These are phyloP conservation scores for Tetracentron sinense DNA, from an alignment of 164 flowering plant genomes.

Conservation along the genomic window DNA sequence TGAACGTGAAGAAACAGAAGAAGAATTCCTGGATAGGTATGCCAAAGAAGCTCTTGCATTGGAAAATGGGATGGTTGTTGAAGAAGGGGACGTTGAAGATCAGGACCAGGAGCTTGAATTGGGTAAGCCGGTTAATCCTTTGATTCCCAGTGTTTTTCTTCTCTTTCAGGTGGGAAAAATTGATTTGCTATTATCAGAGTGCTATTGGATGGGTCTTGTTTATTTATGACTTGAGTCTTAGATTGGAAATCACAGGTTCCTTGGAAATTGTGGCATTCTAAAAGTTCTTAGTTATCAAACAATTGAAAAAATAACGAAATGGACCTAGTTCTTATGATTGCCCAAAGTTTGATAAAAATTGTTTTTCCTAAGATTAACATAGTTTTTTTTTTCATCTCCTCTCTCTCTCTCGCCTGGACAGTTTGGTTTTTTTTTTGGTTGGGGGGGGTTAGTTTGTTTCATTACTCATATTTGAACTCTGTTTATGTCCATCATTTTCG, in stretches of 20 bases:
- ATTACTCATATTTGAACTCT: too few species aligned
- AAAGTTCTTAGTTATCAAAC: neutral
- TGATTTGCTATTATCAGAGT: too few species aligned
- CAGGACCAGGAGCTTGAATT: constrained; percentile 53
- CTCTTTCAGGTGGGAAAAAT: too few species aligned
- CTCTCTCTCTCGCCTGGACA: too few species aligned
- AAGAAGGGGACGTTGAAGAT: constrained; percentile 64
- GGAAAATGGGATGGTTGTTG: constrained; percentile 41
- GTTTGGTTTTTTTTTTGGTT: too few species aligned
- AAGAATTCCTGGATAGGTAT: constrained; percentile 72
- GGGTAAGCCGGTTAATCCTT: constrained; percentile 34
- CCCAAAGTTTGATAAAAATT: neutral
- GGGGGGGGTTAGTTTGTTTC: too few species aligned
- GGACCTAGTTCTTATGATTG: neutral
- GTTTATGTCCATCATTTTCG: too few species aligned
- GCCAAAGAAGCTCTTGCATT: constrained; percentile 56
- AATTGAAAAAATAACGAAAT: neutral
- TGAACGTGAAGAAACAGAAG: constrained; percentile 72
- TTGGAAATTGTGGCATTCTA: too few species aligned
- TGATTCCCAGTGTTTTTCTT: neutral
- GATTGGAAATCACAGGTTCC: neutral
- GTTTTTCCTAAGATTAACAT: too few species aligned
- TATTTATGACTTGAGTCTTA: neutral
- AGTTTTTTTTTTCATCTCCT: too few species aligned
- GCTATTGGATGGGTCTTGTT: neutral